Base-by-base conservation (phyloP, 768 basidiomycete species). In the Xerocomellus chrysenteron region DNA sequence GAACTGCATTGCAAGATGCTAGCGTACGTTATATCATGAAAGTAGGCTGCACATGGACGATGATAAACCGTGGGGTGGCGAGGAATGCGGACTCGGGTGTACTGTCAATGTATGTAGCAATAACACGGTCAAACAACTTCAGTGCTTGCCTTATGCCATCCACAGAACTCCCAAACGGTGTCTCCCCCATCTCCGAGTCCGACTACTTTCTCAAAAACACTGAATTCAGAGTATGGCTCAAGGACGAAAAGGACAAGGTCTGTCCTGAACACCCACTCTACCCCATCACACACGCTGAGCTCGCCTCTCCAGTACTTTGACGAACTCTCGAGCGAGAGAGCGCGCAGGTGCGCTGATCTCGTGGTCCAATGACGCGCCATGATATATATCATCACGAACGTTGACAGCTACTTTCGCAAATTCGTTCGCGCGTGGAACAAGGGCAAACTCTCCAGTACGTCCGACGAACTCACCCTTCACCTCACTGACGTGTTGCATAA, bases 371-470 rank as follows among this genome's bases (percentile, higher is more conserved):
- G 66, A 63, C 45, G 5, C n/a, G 2, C 30, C 52, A 21, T 21
- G 8, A 65, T 49, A 49, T n/a, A 49, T 62, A 5, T 9, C 14
- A 8, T 16, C 28, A 42, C 47, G 8, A n/a, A 37, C 28, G 4
- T 24, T 14, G 45, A 50, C 49, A 92, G 90, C 65, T 94, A 95
- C 69, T 98, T 98, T 69, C 86, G 88, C 65, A 96, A 94, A 74
- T 97, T 98, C 65, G 86, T 94, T 40, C 90, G 91, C 82, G 84
- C 84, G 26, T 94, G 92, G 92, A 94, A 94, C 71, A 80, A 80
- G 68, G 90, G 90, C 6, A 85, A 80, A 68, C 76, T 94, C 10
- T 72, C 84, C 30, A 80, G 90, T 91, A 19, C 54, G 72, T 53
- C 3, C 5, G 5, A 8, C 2, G 1, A 19, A 2, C 13, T 4